These are phyloP conservation scores for Filobasidium wieringae DNA, from an alignment of 768 basidiomycete genomes.

Conservation along the genomic window DNA sequence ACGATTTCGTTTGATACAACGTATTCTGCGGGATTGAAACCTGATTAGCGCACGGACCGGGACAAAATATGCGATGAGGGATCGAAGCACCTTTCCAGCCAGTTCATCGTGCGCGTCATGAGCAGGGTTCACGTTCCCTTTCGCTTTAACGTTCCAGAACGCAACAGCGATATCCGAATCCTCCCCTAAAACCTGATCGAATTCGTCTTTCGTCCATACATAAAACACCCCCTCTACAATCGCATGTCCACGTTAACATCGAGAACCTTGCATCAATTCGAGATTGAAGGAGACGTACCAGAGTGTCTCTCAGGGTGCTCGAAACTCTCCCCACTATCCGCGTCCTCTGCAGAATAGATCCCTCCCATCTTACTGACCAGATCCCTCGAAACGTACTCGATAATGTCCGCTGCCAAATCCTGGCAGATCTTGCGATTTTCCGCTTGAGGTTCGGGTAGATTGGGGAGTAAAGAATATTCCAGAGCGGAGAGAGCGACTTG, in stretches of 20 bases:
- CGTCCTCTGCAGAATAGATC: conserved; percentile 43
- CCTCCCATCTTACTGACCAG: conserved; percentile 38
- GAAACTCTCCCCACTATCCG: conserved; percentile 38
- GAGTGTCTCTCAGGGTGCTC: conserved; percentile 26
- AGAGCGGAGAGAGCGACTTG: conserved; percentile 32
- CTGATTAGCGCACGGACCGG: conserved; percentile 17
- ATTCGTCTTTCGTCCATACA: conserved; percentile 38
- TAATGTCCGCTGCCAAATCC: conserved; percentile 36
- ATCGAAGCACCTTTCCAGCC: conserved; percentile 26
- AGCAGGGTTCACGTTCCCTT: conserved; percentile 40
- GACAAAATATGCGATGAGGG: neutral
- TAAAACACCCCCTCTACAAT: conserved; percentile 42
- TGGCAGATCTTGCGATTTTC: conserved; percentile 19
- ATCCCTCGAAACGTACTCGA: conserved; percentile 38
- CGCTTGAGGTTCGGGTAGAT: conserved; percentile 8
- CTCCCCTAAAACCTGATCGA: conserved; percentile 36
- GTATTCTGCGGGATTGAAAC: conserved; percentile 21
- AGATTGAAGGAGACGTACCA: conserved; percentile 19
- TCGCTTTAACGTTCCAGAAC: conserved; percentile 38
- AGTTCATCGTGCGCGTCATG: conserved; percentile 42
- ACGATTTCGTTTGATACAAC: conserved; percentile 19
- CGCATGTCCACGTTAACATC: neutral
- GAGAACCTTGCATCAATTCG: neutral
- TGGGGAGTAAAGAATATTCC: conserved; percentile 20
- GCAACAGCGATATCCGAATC: conserved; percentile 32